Conservation (phyloP, 371 early-diverging fungal genomes). For the Coemansia sp. region DNA sequence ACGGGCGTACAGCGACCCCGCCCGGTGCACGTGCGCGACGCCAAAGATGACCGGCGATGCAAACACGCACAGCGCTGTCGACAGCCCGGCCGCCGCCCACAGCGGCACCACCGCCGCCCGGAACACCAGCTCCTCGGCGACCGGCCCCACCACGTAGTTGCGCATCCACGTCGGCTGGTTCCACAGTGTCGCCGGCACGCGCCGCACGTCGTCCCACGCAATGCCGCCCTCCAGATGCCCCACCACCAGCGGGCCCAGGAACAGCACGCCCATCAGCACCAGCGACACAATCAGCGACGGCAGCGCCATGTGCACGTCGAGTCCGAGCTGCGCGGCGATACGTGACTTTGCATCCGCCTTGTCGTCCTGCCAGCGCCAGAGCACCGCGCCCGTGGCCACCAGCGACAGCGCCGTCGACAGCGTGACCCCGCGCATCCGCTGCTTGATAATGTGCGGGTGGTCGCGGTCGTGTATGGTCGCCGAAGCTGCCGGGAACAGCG, state of each 20-base stretch:
- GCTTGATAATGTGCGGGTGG: slow-evolving; percentile 49
- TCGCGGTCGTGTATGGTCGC: slow-evolving; percentile 34
- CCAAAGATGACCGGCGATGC: slow-evolving; percentile 57
- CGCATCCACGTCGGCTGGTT: slow-evolving; percentile 8
- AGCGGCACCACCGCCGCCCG: slow-evolving; percentile 55
- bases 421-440: slow-evolving; percentile 37
- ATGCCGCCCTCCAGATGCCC: slow-evolving; percentile 25
- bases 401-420: slow-evolving; percentile 27
- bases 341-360: no score
- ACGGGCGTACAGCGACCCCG: slow-evolving; percentile 3
- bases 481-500: slow-evolving; percentile 6
- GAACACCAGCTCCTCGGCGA: slow-evolving; percentile 60
- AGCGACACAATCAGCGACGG: slow-evolving; percentile 17
- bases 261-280: slow-evolving; percentile 28
- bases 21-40: slow-evolving; percentile 49
- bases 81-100: slow-evolving; percentile 33
- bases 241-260: slow-evolving; percentile 49
- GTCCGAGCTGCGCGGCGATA: neutral
- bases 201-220: slow-evolving; percentile 2
- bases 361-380: slow-evolving; percentile 9
- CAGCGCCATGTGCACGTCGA: neutral
- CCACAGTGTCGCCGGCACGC: neutral
- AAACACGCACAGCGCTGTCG: slow-evolving; percentile 25
- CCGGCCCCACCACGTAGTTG: slow-evolving; percentile 53
- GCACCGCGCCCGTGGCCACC: slow-evolving; percentile 1